phyloP scores from a whole-genome alignment of 208 protist species.

The Trypanosoma congolense region DNA sequence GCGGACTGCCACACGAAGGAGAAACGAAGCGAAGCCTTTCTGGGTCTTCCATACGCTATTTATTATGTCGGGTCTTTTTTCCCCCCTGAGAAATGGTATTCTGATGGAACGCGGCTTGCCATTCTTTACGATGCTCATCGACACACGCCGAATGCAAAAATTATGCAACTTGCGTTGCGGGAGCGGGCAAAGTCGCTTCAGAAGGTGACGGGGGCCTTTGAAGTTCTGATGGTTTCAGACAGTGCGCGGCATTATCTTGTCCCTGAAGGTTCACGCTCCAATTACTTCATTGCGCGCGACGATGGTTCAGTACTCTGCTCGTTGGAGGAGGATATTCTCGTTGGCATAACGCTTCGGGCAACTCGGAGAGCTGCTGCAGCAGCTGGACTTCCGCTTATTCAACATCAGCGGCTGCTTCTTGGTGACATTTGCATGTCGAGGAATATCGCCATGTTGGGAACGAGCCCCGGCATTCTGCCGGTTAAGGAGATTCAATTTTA shows the following conservation, averaged over 20 bases:
- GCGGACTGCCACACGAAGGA: background rate
- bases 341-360: constrained; percentile 65
- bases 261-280: constrained; percentile 79
- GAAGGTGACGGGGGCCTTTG: constrained; percentile 30
- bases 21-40: background rate
- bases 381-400: constrained; percentile 31
- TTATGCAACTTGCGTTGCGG: constrained; percentile 51
- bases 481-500: constrained; percentile 58
- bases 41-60: constrained; percentile 28
- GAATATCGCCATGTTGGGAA: constrained; percentile 63
- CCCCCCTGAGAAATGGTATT: constrained; percentile 61
- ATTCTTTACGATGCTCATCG: constrained; percentile 64
- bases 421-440: constrained; percentile 44
- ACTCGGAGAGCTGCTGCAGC: constrained; percentile 24
- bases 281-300: constrained; percentile 56
- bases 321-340: constrained; percentile 58
- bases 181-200: constrained; percentile 39
- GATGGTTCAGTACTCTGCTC: constrained; percentile 55
- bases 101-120: constrained; percentile 40
- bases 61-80: constrained; percentile 68
- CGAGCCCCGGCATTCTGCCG: constrained; percentile 68
- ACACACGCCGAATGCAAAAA: constrained; percentile 64
- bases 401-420: constrained; percentile 48
- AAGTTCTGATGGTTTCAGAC: constrained; percentile 63
- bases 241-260: constrained; percentile 45